Base-by-base conservation (phyloP, 2,329 filamentous ascomycete genomes). In the Metarhizium album region DNA sequence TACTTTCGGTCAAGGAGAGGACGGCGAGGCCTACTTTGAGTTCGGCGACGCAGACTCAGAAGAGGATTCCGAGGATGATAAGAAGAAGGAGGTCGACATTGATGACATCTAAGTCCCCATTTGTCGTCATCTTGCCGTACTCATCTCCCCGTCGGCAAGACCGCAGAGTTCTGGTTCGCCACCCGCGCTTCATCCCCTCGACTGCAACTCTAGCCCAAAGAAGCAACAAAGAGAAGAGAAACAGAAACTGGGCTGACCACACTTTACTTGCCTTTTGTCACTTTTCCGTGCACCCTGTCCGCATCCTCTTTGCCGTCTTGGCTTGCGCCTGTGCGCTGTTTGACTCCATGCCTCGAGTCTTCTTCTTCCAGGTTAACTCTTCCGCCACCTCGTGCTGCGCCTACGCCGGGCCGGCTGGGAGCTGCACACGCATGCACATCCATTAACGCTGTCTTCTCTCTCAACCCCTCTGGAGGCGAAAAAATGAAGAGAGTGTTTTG, bases 11-110 rank as follows among this genome's bases (percentile, higher is more conserved):
- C 87, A 90, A 71, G 87, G 90, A 70, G 90, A 90, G 70, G 86
- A 95, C 69, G 91, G 93, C 71, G 89, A 95, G 65, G 89, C 87
- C 74, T 93, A 93, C 74, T 95, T 98, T 78, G 93, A 97, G 75
- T 97, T 97, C 76, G 93, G 94, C 74, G 90, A 97, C 70, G 91
- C 95, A 71, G 84, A 87, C 64, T 79, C 75, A 47, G 68, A 79
- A 22, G 66, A 67, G 40, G 77, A 79, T 38, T 70, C 67, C 24
- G 79, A 70, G 53, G 75, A 73, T 63, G 82, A 78, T 59, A 71
- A 70, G 67, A 70, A 69, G 67, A 90, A 88, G 75, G 89, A 95
- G 61, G 83, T 96, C 64, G 89, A 94, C 69, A 88, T 95, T 68
- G 91, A 97, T 74, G 90, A 96, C 71, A 95, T 97, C 70, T 96